Conservation (phyloP, 371 early-diverging fungal species). For the Thermomucor indicae-seudaticae region DNA sequence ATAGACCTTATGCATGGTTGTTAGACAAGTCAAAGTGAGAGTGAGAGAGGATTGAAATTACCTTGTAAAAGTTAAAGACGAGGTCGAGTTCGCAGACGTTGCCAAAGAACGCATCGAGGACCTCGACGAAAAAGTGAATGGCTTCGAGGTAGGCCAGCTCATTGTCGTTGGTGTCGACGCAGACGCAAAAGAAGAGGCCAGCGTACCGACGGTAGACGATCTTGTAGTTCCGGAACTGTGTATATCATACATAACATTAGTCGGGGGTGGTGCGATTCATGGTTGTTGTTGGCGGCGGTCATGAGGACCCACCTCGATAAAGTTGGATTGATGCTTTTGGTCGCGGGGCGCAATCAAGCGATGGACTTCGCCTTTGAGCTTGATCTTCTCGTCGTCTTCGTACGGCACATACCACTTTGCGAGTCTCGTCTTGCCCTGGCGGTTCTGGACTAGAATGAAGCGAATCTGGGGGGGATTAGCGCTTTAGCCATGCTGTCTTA, state of each 20-base stretch:
- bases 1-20: constrained; percentile 94
- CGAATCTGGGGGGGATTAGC: constrained; percentile 64
- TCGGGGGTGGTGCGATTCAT: too few species aligned
- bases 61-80: constrained; percentile 96
- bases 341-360: constrained; percentile 93
- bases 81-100: constrained; percentile 98
- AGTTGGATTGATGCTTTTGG: constrained; percentile 94
- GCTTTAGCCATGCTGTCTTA: too few species aligned
- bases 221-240: constrained; percentile 87
- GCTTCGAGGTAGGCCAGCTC: constrained; percentile 92
- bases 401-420: constrained; percentile 95
- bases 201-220: constrained; percentile 97
- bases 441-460: constrained; percentile 95
- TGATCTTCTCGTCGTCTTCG: constrained; percentile 91
- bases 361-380: constrained; percentile 93
- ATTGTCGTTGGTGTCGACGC: constrained; percentile 96
- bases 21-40: too few species aligned
- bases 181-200: constrained; percentile 95
- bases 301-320: constrained; percentile 94
- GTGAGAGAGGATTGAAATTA: constrained; percentile 25
- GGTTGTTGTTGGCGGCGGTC: too few species aligned
- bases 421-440: constrained; percentile 96
- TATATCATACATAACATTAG: background rate
- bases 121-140: constrained; percentile 98
- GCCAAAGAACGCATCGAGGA: constrained; percentile 94